A percentile compares a stretch with the other conserved stretches of the same genome.
Evolutionary conservation across 2,329 filamentous ascomycete genomes (phyloP).

Genomic region (Stemphylium beticola): DNA sequence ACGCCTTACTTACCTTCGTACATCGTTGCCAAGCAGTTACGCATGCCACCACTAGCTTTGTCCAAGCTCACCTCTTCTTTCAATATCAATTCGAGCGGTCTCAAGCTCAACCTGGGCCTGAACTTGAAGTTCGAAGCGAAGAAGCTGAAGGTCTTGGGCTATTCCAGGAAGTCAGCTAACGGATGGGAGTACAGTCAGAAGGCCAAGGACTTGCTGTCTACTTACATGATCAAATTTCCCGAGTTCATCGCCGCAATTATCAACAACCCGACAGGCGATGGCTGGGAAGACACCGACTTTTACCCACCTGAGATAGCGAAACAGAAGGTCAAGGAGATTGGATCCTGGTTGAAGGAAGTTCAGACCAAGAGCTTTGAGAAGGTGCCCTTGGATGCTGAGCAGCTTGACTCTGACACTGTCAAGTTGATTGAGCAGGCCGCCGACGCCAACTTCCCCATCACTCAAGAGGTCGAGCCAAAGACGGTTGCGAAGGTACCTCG

Average conservation of each 20-base stretch:
- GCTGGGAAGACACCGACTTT: slow-evolving; percentile 83
- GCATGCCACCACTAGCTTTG: slow-evolving; percentile 82
- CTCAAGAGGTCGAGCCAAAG: slow-evolving; percentile 61
- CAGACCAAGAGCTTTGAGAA: slow-evolving; percentile 92
- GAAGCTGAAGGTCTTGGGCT: slow-evolving; percentile 94
- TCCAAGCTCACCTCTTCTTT: slow-evolving; percentile 98
- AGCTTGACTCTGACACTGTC: slow-evolving; percentile 90
- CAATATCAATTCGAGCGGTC: slow-evolving; percentile 78
- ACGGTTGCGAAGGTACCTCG: slow-evolving; percentile 83
- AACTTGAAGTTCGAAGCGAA: slow-evolving; percentile 97
- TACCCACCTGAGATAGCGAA: slow-evolving; percentile 77
- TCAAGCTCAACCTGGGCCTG: slow-evolving; percentile 87
- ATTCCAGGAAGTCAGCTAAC: slow-evolving; percentile 81
- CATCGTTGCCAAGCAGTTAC: slow-evolving; percentile 81
- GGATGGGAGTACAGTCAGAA: slow-evolving; percentile 96
- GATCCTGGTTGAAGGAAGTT: slow-evolving; percentile 87
- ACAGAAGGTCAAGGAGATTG: slow-evolving; percentile 89
- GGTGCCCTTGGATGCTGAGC: slow-evolving; percentile 95
- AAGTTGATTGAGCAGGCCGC: slow-evolving; percentile 78
- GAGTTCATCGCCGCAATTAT: slow-evolving; percentile 93
- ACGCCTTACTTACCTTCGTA: slow-evolving; percentile 86
- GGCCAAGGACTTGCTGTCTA: slow-evolving; percentile 77
- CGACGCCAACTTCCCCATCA: slow-evolving; percentile 56
- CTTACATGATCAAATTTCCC: slow-evolving; percentile 93
- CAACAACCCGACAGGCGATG: slow-evolving; percentile 81